Evolutionary conservation across 345 rosid species (phyloP), one percentile per base, ranked within the genome.

Genomic region (Citrus medica): DNA sequence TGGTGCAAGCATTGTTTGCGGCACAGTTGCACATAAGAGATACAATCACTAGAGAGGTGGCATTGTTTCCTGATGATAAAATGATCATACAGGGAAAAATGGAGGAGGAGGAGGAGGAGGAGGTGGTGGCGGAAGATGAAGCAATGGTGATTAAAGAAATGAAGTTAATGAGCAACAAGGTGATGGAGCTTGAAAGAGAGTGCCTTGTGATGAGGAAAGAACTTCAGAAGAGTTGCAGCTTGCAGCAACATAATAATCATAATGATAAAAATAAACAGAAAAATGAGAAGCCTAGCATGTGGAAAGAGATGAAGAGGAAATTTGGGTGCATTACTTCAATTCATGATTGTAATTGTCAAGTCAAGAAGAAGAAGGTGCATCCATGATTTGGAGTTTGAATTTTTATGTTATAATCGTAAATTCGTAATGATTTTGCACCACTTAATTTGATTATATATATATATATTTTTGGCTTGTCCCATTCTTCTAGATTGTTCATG

Each of bases 291-390:
- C 53, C 38, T 67, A 89, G 88, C 79, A 76, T 90, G 80, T 95
- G 98, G 98, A 84, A 70, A 74, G 88, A 86, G 68, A 87, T 95
- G 89, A 95, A 95, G 89, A 95, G 97, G 81, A 95, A 93, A 75
- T 86, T 93, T 35, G 97, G 99, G 32, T 93, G 98, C 90, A 59
- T 77, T 73, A 85, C 69, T 74, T 86, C 81, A n/a, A n/a, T n/a
- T n/a, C n/a, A n/a, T n/a, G n/a, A n/a, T n/a, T n/a, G n/a, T n/a
- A n/a, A n/a, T n/a, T n/a, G n/a, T n/a, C n/a, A n/a, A n/a, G n/a
- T n/a, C n/a, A n/a, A n/a, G n/a, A n/a, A n/a, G n/a, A n/a, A n/a
- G n/a, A n/a, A n/a, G n/a, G n/a, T n/a, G n/a, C n/a, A n/a, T n/a
- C n/a, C n/a, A n/a, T n/a, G n/a, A n/a, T n/a, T n/a, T n/a, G n/a